These are phyloP conservation scores for Didymella segeticola DNA, from an alignment of 2,329 filamentous ascomycete genomes.

Conservation along the genomic window DNA sequence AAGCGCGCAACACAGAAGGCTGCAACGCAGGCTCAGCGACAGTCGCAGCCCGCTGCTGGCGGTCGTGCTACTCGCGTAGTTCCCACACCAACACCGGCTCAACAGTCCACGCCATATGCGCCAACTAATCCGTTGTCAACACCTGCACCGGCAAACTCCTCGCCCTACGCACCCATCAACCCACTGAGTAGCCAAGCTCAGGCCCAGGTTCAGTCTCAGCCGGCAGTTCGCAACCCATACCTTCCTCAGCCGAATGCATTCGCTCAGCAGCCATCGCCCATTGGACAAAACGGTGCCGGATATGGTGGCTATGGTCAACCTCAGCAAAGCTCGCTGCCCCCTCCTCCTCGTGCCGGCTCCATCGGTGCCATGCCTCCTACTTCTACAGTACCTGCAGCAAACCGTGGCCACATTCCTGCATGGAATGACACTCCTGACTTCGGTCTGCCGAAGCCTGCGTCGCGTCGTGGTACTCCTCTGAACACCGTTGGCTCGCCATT, in stretches of 20 bases:
- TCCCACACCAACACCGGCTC: slow-evolving; percentile 39
- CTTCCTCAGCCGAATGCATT: slow-evolving; percentile 33
- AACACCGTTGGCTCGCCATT: slow-evolving; percentile 78
- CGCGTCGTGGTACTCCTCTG: slow-evolving; percentile 76
- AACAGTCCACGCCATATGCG: slow-evolving; percentile 47
- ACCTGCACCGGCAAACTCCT: slow-evolving; percentile 28
- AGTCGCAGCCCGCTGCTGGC: slow-evolving; percentile 45
- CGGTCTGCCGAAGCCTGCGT: slow-evolving; percentile 68
- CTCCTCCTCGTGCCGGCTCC: slow-evolving; percentile 64
- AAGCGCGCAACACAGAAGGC: slow-evolving; percentile 78
- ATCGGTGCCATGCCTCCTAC: slow-evolving; percentile 68
- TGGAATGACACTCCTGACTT: slow-evolving; percentile 98
- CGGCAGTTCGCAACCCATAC: slow-evolving; percentile 51
- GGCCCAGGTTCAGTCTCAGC: slow-evolving; percentile 28
- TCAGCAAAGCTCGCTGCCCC: slow-evolving; percentile 57
- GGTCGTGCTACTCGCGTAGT: slow-evolving; percentile 44
- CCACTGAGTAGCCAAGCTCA: slow-evolving; percentile 39
- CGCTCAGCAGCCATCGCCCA: slow-evolving; percentile 43
- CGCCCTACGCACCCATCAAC: slow-evolving; percentile 34
- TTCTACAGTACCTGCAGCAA: slow-evolving; percentile 66
- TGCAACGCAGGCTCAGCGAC: slow-evolving; percentile 51
- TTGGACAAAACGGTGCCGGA: slow-evolving; percentile 37
- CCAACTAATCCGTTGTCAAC: slow-evolving; percentile 35
- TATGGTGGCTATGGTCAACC: slow-evolving; percentile 57
- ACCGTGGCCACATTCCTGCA: slow-evolving; percentile 73